A percentile compares a stretch with the other conserved stretches of the same genome.
phyloP scores from a whole-genome alignment of 2,329 filamentous ascomycete species.

The Pezicula carpinea region DNA sequence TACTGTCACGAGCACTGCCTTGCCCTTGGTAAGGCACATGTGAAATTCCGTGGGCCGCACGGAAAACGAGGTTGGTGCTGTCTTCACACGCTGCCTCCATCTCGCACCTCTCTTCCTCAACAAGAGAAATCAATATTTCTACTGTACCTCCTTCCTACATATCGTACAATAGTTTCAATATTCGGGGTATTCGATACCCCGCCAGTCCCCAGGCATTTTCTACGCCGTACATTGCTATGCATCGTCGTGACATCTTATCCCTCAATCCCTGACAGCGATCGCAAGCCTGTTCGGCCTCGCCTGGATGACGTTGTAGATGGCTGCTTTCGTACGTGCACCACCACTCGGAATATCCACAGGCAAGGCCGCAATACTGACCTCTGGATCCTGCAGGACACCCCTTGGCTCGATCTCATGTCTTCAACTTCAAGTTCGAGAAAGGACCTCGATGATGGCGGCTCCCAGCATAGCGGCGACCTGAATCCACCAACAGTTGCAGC shows the following conservation, averaged over 20 bases:
- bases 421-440: constrained; percentile 23
- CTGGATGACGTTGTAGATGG: constrained; percentile 31
- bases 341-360: constrained; percentile 5
- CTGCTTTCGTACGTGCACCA: constrained; percentile 27
- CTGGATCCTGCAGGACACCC: constrained; percentile 25
- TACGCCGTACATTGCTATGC: neutral
- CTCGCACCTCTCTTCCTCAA: neutral
- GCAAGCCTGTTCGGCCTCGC: constrained; percentile 16
- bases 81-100: neutral
- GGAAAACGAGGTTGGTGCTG: neutral
- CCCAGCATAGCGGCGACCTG: constrained; percentile 27
- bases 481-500: constrained; percentile 74
- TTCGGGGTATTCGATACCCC: neutral
- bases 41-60: constrained; percentile 1
- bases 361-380: constrained; percentile 3
- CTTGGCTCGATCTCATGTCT: constrained; percentile 30
- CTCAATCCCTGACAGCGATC: constrained; percentile 1
- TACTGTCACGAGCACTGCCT: too few relatives aligned
- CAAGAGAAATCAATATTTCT: neutral
- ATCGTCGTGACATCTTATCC: neutral
- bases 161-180: neutral
- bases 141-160: neutral
- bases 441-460: constrained; percentile 20
- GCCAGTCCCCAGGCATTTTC: neutral
- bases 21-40: neutral